Percentiles rank a stretch among this genome's conserved stretches.
These are phyloP conservation scores for Salix dunnii DNA, from an alignment of 345 rosid genomes.

Conservation along the genomic window DNA sequence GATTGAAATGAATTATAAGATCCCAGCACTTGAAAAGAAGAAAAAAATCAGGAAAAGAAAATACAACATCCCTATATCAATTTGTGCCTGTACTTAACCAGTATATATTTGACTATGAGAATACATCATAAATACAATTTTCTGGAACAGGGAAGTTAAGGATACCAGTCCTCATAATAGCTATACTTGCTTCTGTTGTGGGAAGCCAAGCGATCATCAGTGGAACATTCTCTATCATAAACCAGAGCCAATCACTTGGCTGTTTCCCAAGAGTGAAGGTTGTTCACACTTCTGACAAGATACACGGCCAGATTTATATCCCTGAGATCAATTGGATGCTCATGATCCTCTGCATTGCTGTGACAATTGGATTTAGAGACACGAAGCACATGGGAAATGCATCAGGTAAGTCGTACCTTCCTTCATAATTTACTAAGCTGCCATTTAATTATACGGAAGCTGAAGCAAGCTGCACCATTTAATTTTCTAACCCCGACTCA, in stretches of 20 bases:
- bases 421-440: neutral
- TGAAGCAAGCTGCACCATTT: neutral
- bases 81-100: neutral
- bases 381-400: conserved; percentile 95
- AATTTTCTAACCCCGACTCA: neutral
- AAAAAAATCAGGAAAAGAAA: neutral
- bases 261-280: conserved; percentile 99
- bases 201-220: conserved; percentile 99
- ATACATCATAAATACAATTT: neutral
- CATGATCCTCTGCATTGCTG: conserved; percentile 95
- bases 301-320: conserved; percentile 97
- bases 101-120: neutral
- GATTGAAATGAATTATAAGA: neutral
- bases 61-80: neutral
- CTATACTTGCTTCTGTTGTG: conserved; percentile 95
- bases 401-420: conserved; percentile 49
- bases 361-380: conserved; percentile 96
- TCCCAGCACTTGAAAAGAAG: neutral
- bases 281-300: conserved; percentile 90
- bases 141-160: conserved; percentile 58
- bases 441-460: neutral
- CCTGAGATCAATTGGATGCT: conserved; percentile 99
- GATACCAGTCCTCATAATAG: conserved; percentile 79
- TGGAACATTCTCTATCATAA: conserved; percentile 97
- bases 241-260: conserved; percentile 97